These are phyloP conservation scores for Leccinellum rugosiceps DNA, from an alignment of 768 basidiomycete species.

Conservation along the genomic window DNA sequence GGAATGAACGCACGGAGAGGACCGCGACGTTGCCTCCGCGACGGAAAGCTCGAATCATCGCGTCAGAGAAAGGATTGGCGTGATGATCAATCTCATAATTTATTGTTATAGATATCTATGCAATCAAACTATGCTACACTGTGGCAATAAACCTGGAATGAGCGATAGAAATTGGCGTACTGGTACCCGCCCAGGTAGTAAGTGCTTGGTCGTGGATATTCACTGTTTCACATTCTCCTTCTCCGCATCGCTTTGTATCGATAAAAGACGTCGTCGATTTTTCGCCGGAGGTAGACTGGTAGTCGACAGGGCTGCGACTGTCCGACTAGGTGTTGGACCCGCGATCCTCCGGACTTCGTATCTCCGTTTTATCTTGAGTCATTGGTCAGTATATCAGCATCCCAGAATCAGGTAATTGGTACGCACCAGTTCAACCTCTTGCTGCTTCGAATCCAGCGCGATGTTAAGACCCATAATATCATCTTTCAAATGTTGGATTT, in stretches of 20 bases:
- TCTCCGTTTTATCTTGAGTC: constrained; percentile 58
- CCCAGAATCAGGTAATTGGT: neutral
- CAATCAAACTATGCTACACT: neutral
- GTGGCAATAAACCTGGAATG: neutral
- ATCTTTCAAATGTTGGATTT: constrained; percentile 64
- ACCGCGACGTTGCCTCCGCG: neutral
- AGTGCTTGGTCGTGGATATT: neutral
- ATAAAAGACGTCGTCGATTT: neutral
- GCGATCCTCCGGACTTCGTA: constrained; percentile 54
- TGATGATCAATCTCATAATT: neutral
- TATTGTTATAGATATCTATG: neutral
- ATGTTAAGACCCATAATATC: constrained; percentile 85
- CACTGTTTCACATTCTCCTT: neutral
- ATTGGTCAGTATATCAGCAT: neutral
- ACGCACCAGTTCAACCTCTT: constrained; percentile 85
- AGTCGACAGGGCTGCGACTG: constrained; percentile 33
- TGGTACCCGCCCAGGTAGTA: neutral
- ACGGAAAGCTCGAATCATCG: constrained; percentile 4
- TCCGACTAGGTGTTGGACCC: constrained; percentile 55
- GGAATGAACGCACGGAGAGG: constrained; percentile 21
- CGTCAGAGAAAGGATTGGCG: neutral
- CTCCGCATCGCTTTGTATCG: neutral
- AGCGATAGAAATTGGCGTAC: constrained; percentile 13
- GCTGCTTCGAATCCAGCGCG: constrained; percentile 90
- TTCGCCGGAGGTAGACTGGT: neutral